phyloP scores from a whole-genome alignment of 108 stramenopile genomes.

The Skeletonema grethae region DNA sequence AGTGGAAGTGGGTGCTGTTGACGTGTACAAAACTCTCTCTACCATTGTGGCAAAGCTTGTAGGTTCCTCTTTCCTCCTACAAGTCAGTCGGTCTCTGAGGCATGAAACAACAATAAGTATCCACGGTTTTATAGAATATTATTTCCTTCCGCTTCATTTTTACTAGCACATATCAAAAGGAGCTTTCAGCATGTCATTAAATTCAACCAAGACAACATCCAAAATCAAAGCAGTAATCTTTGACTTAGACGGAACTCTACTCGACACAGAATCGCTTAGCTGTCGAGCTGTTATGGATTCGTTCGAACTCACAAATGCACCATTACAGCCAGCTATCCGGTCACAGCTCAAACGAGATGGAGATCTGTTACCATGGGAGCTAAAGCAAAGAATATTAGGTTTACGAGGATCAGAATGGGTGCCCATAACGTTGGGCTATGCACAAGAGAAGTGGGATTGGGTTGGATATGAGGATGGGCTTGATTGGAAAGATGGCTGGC shows the following conservation, averaged over 20 bases:
- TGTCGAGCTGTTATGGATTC: slow-evolving; percentile 68
- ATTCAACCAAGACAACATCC: neutral
- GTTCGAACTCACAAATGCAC: slow-evolving; percentile 38
- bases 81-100: too few relatives aligned
- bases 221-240: slow-evolving; percentile 75
- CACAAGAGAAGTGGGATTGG: slow-evolving; percentile 57
- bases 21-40: too few relatives aligned
- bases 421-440: slow-evolving; percentile 70
- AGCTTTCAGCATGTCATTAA: neutral
- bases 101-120: too few relatives aligned
- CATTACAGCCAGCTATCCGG: slow-evolving; percentile 26
- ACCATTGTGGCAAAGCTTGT: too few relatives aligned
- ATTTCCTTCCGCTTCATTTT: too few relatives aligned
- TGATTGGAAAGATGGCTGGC: slow-evolving; percentile 35
- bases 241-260: slow-evolving; percentile 82
- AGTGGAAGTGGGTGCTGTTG: too few relatives aligned
- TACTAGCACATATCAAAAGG: too few relatives aligned
- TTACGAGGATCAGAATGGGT: slow-evolving; percentile 79
- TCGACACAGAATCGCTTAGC: slow-evolving; percentile 76
- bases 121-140: too few relatives aligned
- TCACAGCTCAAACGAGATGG: slow-evolving; percentile 21
- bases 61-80: too few relatives aligned
- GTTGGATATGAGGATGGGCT: slow-evolving; percentile 12
- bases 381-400: slow-evolving; percentile 73
- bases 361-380: slow-evolving; percentile 68